Conservation (phyloP, 2,329 filamentous ascomycete genomes). For the Microsporum canis region DNA sequence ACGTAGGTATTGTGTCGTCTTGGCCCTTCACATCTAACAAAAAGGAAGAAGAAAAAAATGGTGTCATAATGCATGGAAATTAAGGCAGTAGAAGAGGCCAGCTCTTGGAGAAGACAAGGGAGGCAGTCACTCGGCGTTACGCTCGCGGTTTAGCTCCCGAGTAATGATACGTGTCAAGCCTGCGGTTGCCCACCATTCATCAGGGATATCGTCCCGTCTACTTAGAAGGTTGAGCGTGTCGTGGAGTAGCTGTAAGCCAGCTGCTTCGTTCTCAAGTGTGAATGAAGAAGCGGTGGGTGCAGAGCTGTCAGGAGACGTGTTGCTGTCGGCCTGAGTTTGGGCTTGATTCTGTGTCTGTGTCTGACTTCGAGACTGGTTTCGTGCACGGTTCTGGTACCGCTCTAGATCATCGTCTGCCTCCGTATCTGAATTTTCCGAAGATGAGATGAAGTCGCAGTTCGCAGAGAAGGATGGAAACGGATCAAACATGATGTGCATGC, state of each 20-base stretch:
- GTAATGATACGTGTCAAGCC: constrained; percentile 49
- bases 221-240: constrained; percentile 60
- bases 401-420: constrained; percentile 13
- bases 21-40: neutral
- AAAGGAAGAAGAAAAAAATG: neutral
- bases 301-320: constrained; percentile 19
- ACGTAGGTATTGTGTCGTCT: neutral
- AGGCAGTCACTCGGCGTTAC: neutral
- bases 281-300: constrained; percentile 1
- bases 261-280: constrained; percentile 19
- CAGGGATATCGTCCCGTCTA: constrained; percentile 62
- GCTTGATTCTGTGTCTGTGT: constrained; percentile 1
- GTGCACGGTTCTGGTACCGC: constrained; percentile 14
- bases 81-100: neutral
- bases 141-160: neutral
- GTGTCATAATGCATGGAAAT: neutral
- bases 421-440: constrained; percentile 19
- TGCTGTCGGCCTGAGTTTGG: constrained; percentile 20
- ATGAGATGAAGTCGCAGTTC: constrained; percentile 9
- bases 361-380: constrained; percentile 4
- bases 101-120: neutral
- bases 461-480: constrained; percentile 5
- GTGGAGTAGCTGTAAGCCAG: constrained; percentile 53
- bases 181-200: constrained; percentile 68
- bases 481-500: constrained; percentile 1